Evolutionary conservation across 2,329 filamentous ascomycete genomes (phyloP).

Genomic region (Tetracladium maxilliforme): DNA sequence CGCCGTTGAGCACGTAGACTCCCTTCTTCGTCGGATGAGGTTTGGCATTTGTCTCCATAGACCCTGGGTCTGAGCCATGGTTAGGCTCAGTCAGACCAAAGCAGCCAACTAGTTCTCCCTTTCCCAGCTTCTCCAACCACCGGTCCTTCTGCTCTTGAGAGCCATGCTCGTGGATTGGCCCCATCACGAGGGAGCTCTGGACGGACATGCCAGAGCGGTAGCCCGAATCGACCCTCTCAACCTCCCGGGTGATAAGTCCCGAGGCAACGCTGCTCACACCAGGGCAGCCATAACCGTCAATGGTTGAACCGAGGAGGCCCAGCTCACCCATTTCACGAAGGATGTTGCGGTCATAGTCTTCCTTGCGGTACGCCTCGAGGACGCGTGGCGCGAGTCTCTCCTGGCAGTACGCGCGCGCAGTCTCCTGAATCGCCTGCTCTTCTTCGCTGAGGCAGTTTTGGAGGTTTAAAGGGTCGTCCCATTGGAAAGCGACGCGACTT

Average conservation of each 20-base stretch:
- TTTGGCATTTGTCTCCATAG: conserved; percentile 52
- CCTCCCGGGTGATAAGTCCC: conserved; percentile 53
- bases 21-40: conserved; percentile 51
- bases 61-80: conserved; percentile 56
- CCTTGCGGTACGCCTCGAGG: conserved; percentile 51
- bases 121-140: conserved; percentile 48
- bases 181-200: conserved; percentile 55
- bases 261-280: conserved; percentile 55
- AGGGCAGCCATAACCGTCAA: conserved; percentile 55
- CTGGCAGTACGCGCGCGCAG: conserved; percentile 52
- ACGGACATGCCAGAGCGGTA: conserved; percentile 59
- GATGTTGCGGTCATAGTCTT: conserved; percentile 51
- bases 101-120: conserved; percentile 48
- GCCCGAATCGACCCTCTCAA: conserved; percentile 54
- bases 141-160: conserved; percentile 51
- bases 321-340: conserved; percentile 56
- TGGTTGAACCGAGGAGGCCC: conserved; percentile 49
- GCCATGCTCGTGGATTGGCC: conserved; percentile 53
- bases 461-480: conserved; percentile 49
- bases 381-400: conserved; percentile 49
- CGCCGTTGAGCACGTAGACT: conserved; percentile 44
- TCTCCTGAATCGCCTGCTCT: conserved; percentile 50
- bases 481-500: conserved; percentile 42
- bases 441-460: conserved; percentile 47
- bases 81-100: conserved; percentile 56